phyloP scores from a whole-genome alignment of 1,284 basidiomycete species.

The Malassezia nana region DNA sequence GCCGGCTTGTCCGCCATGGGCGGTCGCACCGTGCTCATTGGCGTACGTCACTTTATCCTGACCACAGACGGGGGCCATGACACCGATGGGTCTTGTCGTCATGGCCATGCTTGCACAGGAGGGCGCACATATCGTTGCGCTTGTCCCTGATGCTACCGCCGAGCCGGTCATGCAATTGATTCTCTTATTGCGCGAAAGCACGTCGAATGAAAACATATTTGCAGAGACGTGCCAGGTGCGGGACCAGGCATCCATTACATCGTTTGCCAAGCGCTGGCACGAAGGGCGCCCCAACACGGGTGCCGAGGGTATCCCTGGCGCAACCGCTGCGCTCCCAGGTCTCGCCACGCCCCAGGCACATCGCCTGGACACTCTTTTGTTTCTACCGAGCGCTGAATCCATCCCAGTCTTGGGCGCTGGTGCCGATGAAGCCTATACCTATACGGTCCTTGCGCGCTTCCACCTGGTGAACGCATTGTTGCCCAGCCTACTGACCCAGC shows the following conservation, averaged over 20 bases:
- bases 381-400: constrained; percentile 14
- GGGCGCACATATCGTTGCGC: constrained; percentile 35
- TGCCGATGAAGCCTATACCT: constrained; percentile 16
- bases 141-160: constrained; percentile 20
- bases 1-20: constrained; percentile 18
- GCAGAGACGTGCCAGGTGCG: constrained; percentile 40
- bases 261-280: constrained; percentile 34
- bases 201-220: constrained; percentile 32
- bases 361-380: constrained; percentile 19
- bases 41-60: constrained; percentile 9
- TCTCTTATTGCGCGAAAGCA: constrained; percentile 32
- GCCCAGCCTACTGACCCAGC: constrained; percentile 28
- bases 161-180: constrained; percentile 27
- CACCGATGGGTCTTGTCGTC: constrained; percentile 31
- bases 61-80: constrained; percentile 25
- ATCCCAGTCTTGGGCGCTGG: constrained; percentile 4
- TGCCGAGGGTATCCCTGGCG: neutral
- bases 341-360: constrained; percentile 3
- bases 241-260: constrained; percentile 20
- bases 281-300: constrained; percentile 9
- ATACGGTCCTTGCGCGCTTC: constrained; percentile 29
- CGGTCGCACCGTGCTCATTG: constrained; percentile 26
- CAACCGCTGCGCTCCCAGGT: constrained; percentile 17
- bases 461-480: constrained; percentile 37
- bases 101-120: constrained; percentile 30